Evolutionary conservation across 1,139 yeast species (phyloP).

Genomic region (Casaregolazyma suthepensis): DNA sequence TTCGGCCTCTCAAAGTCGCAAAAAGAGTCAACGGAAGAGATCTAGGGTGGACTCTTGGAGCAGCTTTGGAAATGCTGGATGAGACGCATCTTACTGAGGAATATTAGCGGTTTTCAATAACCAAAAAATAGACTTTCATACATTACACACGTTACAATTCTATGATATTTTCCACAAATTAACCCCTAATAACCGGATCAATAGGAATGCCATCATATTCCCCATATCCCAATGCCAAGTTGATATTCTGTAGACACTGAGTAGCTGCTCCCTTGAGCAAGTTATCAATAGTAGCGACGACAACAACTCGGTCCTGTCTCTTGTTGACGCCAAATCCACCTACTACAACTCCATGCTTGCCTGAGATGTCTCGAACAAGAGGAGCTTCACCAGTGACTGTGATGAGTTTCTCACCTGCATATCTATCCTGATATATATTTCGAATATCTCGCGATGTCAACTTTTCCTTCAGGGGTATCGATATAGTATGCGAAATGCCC

Average conservation of each 20-base stretch:
- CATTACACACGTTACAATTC: not conserved
- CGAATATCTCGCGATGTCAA: slow-evolving; percentile 78
- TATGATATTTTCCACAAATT: slow-evolving; percentile 1
- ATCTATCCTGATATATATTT: slow-evolving; percentile 80
- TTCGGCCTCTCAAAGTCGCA: slow-evolving; percentile 78
- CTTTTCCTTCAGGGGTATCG: slow-evolving; percentile 74
- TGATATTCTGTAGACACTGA: slow-evolving; percentile 93
- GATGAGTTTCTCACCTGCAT: slow-evolving; percentile 80
- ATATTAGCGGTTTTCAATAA: not conserved
- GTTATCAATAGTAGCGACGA: slow-evolving; percentile 93
- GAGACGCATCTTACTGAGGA: slow-evolving; percentile 9
- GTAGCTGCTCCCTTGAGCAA: slow-evolving; percentile 97
- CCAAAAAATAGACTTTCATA: not conserved
- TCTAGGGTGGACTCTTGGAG: slow-evolving; percentile 94
- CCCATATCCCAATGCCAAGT: slow-evolving; percentile 80
- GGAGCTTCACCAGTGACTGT: slow-evolving; percentile 89
- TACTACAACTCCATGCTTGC: slow-evolving; percentile 88
- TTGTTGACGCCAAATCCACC: slow-evolving; percentile 95
- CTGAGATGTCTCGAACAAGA: slow-evolving; percentile 81
- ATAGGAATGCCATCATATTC: slow-evolving; percentile 92
- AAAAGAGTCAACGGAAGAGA: slow-evolving; percentile 74
- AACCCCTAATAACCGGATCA: slow-evolving; percentile 25
- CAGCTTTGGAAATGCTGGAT: slow-evolving; percentile 71
- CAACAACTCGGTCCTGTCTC: slow-evolving; percentile 81
- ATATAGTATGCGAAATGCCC: slow-evolving; percentile 89